These are phyloP conservation scores for Dichomitus squalens DNA, from an alignment of 1,284 basidiomycete genomes.

Conservation along the genomic window DNA sequence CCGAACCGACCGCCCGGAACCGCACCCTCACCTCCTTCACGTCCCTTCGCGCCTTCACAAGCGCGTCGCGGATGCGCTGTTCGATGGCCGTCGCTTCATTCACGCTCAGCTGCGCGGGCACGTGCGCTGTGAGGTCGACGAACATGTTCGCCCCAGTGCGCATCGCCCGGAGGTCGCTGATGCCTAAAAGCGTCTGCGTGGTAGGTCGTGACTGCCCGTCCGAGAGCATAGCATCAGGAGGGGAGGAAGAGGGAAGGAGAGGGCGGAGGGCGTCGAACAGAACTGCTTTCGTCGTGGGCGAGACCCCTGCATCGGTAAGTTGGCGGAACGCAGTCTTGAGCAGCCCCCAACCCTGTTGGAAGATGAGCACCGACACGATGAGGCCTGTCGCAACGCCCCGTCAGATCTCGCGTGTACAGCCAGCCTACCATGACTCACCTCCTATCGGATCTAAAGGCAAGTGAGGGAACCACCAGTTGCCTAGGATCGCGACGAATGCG, in stretches of 20 bases:
- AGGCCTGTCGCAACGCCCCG: constrained; percentile 51
- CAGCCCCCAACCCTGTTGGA: constrained; percentile 81
- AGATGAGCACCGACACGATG: constrained; percentile 87
- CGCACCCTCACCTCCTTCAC: constrained; percentile 80
- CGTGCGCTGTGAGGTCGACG: constrained; percentile 74
- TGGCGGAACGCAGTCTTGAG: constrained; percentile 79
- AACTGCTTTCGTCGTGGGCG: constrained; percentile 52
- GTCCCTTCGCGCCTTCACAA: constrained; percentile 69
- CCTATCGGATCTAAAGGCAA: constrained; percentile 93
- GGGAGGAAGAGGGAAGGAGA: constrained; percentile 43
- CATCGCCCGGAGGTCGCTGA: constrained; percentile 74
- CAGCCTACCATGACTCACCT: constrained; percentile 47
- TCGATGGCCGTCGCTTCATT: constrained; percentile 63
- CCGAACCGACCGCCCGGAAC: constrained; percentile 53
- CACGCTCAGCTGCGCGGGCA: constrained; percentile 64
- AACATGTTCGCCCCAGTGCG: constrained; percentile 76
- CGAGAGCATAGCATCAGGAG: constrained; percentile 7
- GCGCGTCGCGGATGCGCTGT: constrained; percentile 56
- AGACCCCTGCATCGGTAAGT: constrained; percentile 84
- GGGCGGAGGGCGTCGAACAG: constrained; percentile 59
- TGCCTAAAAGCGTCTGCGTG: constrained; percentile 41
- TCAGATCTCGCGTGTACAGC: background rate
- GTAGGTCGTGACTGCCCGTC: background rate
- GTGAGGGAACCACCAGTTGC: constrained; percentile 83
- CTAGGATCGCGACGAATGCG: constrained; percentile 87